phyloP scores from a whole-genome alignment of 345 rosid genomes.

The Mercurialis annua region DNA sequence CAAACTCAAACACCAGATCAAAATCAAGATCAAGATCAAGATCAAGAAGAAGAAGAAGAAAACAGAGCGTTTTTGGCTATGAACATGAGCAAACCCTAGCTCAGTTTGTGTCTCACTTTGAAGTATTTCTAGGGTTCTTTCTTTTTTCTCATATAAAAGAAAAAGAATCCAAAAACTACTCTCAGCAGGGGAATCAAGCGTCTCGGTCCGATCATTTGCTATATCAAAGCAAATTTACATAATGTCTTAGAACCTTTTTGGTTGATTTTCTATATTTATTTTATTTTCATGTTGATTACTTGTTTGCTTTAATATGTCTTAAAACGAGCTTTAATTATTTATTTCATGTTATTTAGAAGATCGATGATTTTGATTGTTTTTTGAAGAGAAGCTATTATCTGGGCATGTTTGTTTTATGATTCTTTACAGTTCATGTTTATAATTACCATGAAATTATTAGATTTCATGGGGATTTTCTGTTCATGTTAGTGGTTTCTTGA shows the following conservation, averaged over 20 bases:
- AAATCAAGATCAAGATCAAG: conserved; percentile 12
- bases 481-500: conserved; percentile 15
- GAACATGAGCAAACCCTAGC: conserved; percentile 2
- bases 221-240: conserved; percentile 32
- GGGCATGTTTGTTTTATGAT: neutral
- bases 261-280: neutral
- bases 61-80: neutral
- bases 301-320: neutral
- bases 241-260: conserved; percentile 5
- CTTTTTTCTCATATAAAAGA: too few species aligned
- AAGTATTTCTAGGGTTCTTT: conserved; percentile 20
- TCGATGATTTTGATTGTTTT: conserved; percentile 1
- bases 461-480: neutral
- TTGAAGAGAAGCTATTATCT: neutral
- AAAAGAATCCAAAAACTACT: conserved; percentile 27
- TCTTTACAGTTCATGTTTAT: neutral
- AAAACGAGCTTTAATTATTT: neutral
- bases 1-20: neutral
- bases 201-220: conserved; percentile 55
- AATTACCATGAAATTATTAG: conserved; percentile 5
- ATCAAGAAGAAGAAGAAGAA: neutral
- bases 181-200: conserved; percentile 51
- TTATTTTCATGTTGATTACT: neutral
- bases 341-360: neutral
- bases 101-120: neutral